These are phyloP conservation scores for Annulohypoxylon stygium DNA, from an alignment of 495 filamentous ascomycete genomes.

Conservation along the genomic window DNA sequence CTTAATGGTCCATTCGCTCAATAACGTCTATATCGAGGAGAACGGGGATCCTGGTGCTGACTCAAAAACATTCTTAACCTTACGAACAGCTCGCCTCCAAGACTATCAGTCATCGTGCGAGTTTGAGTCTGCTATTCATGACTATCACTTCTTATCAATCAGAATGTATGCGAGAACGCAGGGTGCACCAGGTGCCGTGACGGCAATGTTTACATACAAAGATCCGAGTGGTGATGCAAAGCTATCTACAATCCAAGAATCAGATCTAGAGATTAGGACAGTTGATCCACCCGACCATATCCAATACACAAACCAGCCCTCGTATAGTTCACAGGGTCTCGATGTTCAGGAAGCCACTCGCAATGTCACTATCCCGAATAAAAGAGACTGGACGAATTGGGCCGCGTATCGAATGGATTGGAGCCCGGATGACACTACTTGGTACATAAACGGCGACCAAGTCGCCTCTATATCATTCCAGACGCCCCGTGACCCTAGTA, in stretches of 20 bases:
- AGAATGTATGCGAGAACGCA: slow-evolving; percentile 70
- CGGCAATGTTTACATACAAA: slow-evolving; percentile 77
- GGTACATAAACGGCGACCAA: slow-evolving; percentile 73
- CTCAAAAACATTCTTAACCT: slow-evolving; percentile 68
- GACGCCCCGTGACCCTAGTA: slow-evolving; percentile 69
- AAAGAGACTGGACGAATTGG: slow-evolving; percentile 73
- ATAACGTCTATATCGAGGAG: slow-evolving; percentile 73
- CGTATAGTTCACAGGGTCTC: slow-evolving; percentile 58
- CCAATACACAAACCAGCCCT: slow-evolving; percentile 83
- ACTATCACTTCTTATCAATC: slow-evolving; percentile 71
- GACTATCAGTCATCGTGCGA: slow-evolving; percentile 73
- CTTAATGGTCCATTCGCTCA: slow-evolving; percentile 72
- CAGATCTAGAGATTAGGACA: slow-evolving; percentile 82
- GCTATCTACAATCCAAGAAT: slow-evolving; percentile 69
- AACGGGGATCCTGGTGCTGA: slow-evolving; percentile 52
- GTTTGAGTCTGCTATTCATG: slow-evolving; percentile 67
- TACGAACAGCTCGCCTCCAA: slow-evolving; percentile 69
- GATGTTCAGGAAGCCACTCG: slow-evolving; percentile 59
- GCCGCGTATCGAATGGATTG: slow-evolving; percentile 81
- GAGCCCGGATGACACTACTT: slow-evolving; percentile 69
- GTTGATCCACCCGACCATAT: slow-evolving; percentile 66
- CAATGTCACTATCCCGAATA: slow-evolving; percentile 61
- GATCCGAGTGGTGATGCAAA: slow-evolving; percentile 48
- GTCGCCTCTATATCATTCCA: slow-evolving; percentile 72
- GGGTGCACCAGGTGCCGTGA: slow-evolving; percentile 71